phyloP scores from a whole-genome alignment of 306 rosid species.

The Rosa lucieae region DNA sequence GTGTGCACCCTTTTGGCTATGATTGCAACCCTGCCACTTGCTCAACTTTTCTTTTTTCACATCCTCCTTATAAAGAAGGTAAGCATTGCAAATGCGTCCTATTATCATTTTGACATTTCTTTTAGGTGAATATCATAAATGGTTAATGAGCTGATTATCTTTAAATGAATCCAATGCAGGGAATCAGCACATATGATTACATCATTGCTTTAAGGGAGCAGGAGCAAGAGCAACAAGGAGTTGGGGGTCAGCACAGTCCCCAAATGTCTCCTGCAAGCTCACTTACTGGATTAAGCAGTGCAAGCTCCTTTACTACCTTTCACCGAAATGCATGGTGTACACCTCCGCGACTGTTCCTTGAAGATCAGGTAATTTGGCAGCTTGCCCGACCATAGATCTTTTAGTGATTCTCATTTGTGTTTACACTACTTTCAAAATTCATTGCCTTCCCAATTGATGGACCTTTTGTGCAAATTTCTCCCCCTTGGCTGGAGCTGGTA shows the following conservation, averaged over 20 bases:
- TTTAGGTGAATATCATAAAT: not conserved
- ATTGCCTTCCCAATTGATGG: not conserved
- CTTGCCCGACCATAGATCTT: not conserved
- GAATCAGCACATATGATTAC: constrained; percentile 95
- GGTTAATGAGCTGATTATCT: not conserved
- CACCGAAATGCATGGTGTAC: constrained; percentile 98
- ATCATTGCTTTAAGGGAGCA: constrained; percentile 97
- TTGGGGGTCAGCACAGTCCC: constrained; percentile 90
- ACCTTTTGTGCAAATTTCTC: not conserved
- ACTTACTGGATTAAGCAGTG: constrained; percentile 92
- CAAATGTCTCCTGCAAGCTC: constrained; percentile 99
- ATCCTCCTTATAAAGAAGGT: constrained; percentile 96
- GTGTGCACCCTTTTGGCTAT: constrained; percentile 85
- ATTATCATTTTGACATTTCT: not conserved
- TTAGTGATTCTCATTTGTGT: not conserved
- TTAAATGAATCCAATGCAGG: constrained; percentile 41
- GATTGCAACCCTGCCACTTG: constrained; percentile 93
- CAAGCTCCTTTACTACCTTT: constrained; percentile 87
- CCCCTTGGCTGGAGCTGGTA: not conserved
- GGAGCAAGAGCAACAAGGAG: constrained; percentile 89
- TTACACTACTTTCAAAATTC: not conserved
- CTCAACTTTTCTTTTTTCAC: constrained; percentile 92
- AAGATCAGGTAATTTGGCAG: constrained; percentile 72
- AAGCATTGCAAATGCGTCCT: constrained; percentile 14
- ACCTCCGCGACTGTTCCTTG: constrained; percentile 89